These are phyloP conservation scores for Trypanosoma conorhini DNA, from an alignment of 208 protist genomes.

Conservation along the genomic window DNA sequence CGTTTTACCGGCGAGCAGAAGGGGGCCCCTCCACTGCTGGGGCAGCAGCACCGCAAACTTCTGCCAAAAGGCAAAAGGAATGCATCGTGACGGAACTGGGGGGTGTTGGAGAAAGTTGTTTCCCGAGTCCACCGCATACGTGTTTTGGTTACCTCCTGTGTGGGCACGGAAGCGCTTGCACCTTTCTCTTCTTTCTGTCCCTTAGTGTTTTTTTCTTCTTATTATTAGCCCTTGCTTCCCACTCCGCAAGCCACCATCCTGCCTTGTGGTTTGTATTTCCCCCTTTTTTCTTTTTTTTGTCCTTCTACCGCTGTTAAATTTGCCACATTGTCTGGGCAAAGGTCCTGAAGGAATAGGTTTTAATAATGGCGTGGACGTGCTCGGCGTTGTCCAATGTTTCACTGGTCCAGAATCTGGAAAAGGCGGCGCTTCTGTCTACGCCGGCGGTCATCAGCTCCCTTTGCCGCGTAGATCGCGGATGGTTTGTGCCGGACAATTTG, in stretches of 20 bases:
- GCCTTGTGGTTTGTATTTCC: slow-evolving; percentile 1
- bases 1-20: neutral
- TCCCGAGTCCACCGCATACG: neutral
- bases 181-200: neutral
- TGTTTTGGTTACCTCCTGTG: neutral
- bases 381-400: slow-evolving; percentile 64
- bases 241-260: neutral
- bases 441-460: slow-evolving; percentile 57
- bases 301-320: neutral
- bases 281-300: slow-evolving; percentile 7
- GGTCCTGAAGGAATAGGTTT: neutral
- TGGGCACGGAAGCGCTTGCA: neutral
- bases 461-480: slow-evolving; percentile 69
- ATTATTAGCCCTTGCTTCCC: neutral
- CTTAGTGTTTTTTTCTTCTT: slow-evolving; percentile 11
- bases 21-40: neutral
- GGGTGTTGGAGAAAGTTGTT: no score
- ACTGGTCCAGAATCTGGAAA: slow-evolving; percentile 59
- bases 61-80: neutral
- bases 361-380: slow-evolving; percentile 80
- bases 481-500: slow-evolving; percentile 51
- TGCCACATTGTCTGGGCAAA: neutral
- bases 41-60: neutral
- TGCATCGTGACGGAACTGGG: neutral
- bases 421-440: slow-evolving; percentile 51